Percentiles rank a stretch among this genome's conserved stretches.
Evolutionary conservation across 768 basidiomycete species (phyloP).

Genomic region (Nidularia pulvinata): DNA sequence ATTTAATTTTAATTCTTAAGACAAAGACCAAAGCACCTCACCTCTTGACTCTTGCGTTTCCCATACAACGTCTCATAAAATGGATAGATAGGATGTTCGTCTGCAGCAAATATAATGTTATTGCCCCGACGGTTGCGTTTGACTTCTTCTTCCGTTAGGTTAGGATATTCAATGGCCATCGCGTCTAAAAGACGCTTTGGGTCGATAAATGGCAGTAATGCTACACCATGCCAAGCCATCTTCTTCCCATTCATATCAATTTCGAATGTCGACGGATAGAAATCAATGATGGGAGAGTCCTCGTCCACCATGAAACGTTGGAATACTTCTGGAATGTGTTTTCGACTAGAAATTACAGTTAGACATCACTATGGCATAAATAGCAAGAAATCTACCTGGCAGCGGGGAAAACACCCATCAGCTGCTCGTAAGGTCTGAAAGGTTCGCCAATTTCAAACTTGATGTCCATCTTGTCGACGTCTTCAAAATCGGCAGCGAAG

Average conservation of each 20-base stretch:
- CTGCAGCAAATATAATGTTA: constrained; percentile 79
- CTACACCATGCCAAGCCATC: constrained; percentile 99
- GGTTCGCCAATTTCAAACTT: constrained; percentile 80
- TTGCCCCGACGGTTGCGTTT: constrained; percentile 85
- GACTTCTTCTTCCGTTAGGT: constrained; percentile 81
- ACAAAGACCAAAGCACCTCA: constrained; percentile 28
- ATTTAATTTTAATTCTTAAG: constrained; percentile 5
- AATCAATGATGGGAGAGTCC: constrained; percentile 93
- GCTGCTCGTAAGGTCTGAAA: constrained; percentile 96
- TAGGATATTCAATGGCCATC: constrained; percentile 68
- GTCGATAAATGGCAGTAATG: constrained; percentile 95
- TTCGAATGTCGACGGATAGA: constrained; percentile 90
- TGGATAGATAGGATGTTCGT: constrained; percentile 85
- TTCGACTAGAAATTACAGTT: constrained; percentile 50
- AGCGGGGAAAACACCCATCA: constrained; percentile 98
- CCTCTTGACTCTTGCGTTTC: constrained; percentile 81
- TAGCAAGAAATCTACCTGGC: constrained; percentile 57
- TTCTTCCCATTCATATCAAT: constrained; percentile 99
- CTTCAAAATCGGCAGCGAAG: constrained; percentile 92
- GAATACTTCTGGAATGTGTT: constrained; percentile 87
- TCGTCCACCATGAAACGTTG: constrained; percentile 86
- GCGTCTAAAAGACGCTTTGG: constrained; percentile 79
- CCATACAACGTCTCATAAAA: constrained; percentile 89
- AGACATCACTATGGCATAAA: constrained; percentile 4
- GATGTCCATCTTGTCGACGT: constrained; percentile 78